phyloP scores from a whole-genome alignment of 2,329 filamentous ascomycete genomes.

The Ascochyta viciae-villosae region DNA sequence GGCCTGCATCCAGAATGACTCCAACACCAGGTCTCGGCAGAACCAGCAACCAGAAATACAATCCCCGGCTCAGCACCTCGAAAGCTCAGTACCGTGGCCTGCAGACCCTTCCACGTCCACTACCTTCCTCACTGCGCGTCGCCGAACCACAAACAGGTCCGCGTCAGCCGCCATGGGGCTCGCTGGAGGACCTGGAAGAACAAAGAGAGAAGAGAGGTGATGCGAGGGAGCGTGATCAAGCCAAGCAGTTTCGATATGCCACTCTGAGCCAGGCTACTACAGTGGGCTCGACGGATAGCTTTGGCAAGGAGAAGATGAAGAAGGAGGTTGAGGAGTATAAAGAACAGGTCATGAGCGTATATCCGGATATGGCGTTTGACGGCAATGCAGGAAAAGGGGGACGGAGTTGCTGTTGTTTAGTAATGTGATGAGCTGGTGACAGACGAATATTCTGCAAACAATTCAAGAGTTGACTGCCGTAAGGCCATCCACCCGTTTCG shows the following conservation, averaged over 20 bases:
- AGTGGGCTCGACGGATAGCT: background rate
- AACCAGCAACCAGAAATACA: background rate
- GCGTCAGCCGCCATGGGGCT: constrained; percentile 25
- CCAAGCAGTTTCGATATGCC: background rate
- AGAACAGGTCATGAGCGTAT: constrained; percentile 27
- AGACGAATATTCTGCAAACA: no score
- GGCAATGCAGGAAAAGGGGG: constrained; percentile 15
- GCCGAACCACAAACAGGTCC: constrained; percentile 15
- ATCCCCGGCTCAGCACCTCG: constrained; percentile 6
- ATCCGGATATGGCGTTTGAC: constrained; percentile 34
- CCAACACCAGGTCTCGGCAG: background rate
- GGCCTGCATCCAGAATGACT: constrained; percentile 1
- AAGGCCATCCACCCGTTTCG: no score
- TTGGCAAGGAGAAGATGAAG: constrained; percentile 11
- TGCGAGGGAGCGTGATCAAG: constrained; percentile 11
- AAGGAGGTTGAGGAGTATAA: constrained; percentile 28
- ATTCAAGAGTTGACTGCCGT: no score
- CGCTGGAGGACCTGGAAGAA: constrained; percentile 15
- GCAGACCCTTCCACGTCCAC: background rate
- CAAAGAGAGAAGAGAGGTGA: constrained; percentile 15
- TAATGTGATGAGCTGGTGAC: constrained; percentile 22
- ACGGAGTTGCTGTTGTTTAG: constrained; percentile 19
- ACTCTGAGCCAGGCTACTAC: constrained; percentile 1
- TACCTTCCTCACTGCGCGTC: constrained; percentile 5
- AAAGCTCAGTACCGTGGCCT: constrained; percentile 11